Evolutionary conservation across 306 rosid species (phyloP), one percentile per base, ranked within the genome.

Genomic region (Parietaria judaica): DNA sequence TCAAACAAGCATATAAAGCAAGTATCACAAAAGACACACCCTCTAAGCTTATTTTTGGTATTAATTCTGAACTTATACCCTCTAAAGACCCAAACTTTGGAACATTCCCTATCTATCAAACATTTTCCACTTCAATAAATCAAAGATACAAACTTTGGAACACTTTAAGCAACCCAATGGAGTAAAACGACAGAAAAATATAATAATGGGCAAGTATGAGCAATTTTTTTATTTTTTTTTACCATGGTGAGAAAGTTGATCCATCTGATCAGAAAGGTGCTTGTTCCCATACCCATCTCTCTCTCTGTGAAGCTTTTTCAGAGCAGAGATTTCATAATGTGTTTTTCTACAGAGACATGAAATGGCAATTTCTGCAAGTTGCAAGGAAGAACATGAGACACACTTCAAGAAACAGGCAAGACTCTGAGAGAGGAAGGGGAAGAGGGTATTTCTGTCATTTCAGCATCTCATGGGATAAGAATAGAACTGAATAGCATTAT

Each of bases 171-270:
- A n/a, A 34, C 48, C 10, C 23, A 8, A 35, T 17, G 6, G 6
- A 6, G 14, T 14, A 17, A 0, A 23, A 41, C 9, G 9, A 5
- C 45, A 41, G 45, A 5, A 41, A 41, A 41, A 41, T 5, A 41
- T 41, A 41, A 41, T 8, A 1, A 41, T 41, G 45, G 45, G 45
- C 7, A 39, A 39, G 44, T n/a, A 39, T 39, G 7, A 39, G 7
- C 44, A 39, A 39, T 39, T 39, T 39, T 39, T 39, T 39, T 39
- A 3, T 39, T 39, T 39, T 39, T 39, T 39, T 66, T 35, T 80
- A 88, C 96, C 95, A 85, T 82, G 60, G 96, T 86, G 66, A 92
- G 95, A 72, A 92, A 84, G 75, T 92, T 92, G 85, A 92, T 74
- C 94, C 96, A 92, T 78, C 95, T 82, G 71, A 88, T 84, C 14